Evolutionary conservation across 2,329 filamentous ascomycete species (phyloP).

Genomic region (Fusarium nisikadoi): DNA sequence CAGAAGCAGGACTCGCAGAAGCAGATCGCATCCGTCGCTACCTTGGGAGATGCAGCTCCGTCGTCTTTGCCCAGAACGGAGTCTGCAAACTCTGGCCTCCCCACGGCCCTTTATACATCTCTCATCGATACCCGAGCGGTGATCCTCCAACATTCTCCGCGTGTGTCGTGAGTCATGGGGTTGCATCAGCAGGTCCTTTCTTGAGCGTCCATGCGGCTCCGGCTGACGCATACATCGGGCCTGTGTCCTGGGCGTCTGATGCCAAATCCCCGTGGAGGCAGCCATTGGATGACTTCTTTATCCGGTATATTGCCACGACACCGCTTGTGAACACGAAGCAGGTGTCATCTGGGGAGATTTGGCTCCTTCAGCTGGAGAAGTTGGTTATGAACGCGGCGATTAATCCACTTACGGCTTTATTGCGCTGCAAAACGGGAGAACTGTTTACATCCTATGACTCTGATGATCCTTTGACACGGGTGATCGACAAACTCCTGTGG

Average conservation of each 20-base stretch:
- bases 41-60: neutral
- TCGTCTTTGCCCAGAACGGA: constrained; percentile 17
- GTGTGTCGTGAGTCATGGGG: constrained; percentile 10
- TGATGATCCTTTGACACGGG: neutral
- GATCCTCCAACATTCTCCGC: constrained; percentile 2
- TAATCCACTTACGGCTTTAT: constrained; percentile 2
- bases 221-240: constrained; percentile 4
- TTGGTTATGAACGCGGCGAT: constrained; percentile 7
- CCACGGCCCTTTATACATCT: neutral
- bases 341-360: neutral
- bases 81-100: constrained; percentile 20
- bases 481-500: neutral
- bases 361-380: constrained; percentile 6
- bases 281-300: neutral
- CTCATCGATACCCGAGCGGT: neutral
- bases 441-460: neutral
- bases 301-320: neutral
- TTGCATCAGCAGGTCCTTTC: constrained; percentile 7
- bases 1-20: neutral
- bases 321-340: neutral
- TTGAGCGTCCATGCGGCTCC: constrained; percentile 7
- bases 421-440: constrained; percentile 1
- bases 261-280: neutral
- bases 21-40: constrained; percentile 6
- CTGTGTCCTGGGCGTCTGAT: neutral